Evolutionary conservation across 2,329 filamentous ascomycete species (phyloP), one percentile per base, ranked within the genome.

Genomic region (Claviceps lovelessii): DNA sequence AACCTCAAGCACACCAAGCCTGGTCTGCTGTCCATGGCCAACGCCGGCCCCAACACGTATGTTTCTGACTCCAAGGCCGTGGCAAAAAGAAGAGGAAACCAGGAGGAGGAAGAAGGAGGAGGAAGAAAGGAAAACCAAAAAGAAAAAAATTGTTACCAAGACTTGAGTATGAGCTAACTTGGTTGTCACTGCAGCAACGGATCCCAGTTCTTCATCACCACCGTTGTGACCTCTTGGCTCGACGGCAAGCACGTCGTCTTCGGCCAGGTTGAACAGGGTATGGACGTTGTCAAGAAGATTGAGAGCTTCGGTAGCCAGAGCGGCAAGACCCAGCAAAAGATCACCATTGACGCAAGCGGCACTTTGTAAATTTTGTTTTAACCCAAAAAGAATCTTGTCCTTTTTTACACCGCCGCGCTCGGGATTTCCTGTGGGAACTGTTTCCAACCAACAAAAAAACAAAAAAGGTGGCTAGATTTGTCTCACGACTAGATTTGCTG

Each of bases 141-240:
- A 13, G 4, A 31, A 29, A 31, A n/a, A 7, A 19, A n/a, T n/a
- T n/a, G 2, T 19, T 44, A 19, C 41, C 41, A 44, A 31, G 28
- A n/a, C 15, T 17, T 29, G 44, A 46, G 45, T 17, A 7, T 15
- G 28, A 35, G 46, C 46, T 49, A n/a, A 49, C 31, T 49, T n/a
- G 2, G 11, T 49, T 8, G 5, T 48, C 35, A 13, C 17, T 28
- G 35, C 42, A 95, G 93, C 72, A 98, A 98, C 76, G 93, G 93
- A 65, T 95, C 88, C 52, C 91, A 97, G 73, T 97, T 97, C 80
- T 97, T 97, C 79, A 76, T 97, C 69, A 97, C 91, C 66, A 97
- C 91, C 55, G 89, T 95, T 53, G 80, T 84, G 58, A 97, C 93
- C 58, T 84, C 84, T 56, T 95, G 95, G 79, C 78, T 93, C 63